Evolutionary conservation across 2,329 filamentous ascomycete genomes (phyloP).

Genomic region (Botrytis aclada): DNA sequence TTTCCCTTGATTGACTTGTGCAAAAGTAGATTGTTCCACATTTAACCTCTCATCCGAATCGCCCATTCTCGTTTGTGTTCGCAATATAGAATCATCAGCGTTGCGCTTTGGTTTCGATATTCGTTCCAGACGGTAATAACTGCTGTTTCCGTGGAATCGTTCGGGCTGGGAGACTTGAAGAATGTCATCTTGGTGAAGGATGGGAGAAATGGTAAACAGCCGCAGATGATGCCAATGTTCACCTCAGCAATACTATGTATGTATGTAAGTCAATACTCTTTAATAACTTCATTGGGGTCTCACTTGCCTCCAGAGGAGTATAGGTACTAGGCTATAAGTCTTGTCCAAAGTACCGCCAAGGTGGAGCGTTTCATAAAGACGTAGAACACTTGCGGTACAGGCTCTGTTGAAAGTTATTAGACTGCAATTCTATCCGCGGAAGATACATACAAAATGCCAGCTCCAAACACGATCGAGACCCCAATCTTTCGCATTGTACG

Average conservation of each 20-base stretch:
- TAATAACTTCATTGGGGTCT: too few species aligned
- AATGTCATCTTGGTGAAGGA: not conserved
- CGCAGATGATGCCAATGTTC: conserved; percentile 4
- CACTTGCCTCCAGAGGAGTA: not conserved
- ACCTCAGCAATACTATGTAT: not conserved
- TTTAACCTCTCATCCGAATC: not conserved
- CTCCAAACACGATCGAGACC: not conserved
- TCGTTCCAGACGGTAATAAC: not conserved
- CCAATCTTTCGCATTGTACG: conserved; percentile 4
- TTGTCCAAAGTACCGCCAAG: not conserved
- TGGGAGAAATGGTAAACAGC: not conserved
- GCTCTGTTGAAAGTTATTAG: not conserved
- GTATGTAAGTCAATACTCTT: not conserved
- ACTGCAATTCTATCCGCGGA: too few species aligned
- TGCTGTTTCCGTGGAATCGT: not conserved
- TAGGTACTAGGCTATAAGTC: not conserved
- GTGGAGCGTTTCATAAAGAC: not conserved
- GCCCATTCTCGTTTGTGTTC: not conserved
- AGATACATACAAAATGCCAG: not conserved
- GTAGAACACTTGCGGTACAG: not conserved
- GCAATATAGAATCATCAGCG: not conserved
- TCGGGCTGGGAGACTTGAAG: not conserved
- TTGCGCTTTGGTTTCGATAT: not conserved
- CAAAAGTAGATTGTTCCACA: not conserved
- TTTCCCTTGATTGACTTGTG: not conserved